Conservation (phyloP, 345 rosid genomes). For the Erodium maritimum region DNA sequence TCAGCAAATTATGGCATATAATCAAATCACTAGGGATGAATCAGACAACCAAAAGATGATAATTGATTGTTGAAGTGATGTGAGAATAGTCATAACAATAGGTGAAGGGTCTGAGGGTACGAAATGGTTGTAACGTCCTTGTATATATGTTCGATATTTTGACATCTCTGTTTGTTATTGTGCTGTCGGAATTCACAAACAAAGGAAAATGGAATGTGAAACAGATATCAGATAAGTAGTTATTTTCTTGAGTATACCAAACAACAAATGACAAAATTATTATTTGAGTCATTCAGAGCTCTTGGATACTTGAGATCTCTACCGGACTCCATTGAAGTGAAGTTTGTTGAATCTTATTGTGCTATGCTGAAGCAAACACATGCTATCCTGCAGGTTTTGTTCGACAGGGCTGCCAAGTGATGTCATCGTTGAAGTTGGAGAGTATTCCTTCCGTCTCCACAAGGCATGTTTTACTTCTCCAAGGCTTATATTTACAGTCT, state of each 20-base stretch:
- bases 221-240: neutral
- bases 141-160: too few relatives aligned
- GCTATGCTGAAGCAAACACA: neutral
- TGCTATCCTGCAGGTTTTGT: slow-evolving; percentile 41
- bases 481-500: neutral
- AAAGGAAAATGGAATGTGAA: neutral
- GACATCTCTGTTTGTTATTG: neutral
- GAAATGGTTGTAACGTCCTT: too few relatives aligned
- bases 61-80: too few relatives aligned
- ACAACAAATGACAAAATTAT: neutral
- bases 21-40: too few relatives aligned
- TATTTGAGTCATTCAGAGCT: too few relatives aligned
- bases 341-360: neutral
- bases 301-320: neutral
- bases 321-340: neutral
- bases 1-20: too few relatives aligned
- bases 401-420: slow-evolving; percentile 81
- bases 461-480: slow-evolving; percentile 33
- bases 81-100: too few relatives aligned
- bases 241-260: neutral
- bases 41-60: too few relatives aligned
- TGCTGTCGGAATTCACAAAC: neutral
- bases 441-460: slow-evolving; percentile 63
- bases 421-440: slow-evolving; percentile 56
- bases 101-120: too few relatives aligned